phyloP scores from a whole-genome alignment of 1,284 basidiomycete genomes.

The Mycosarcoma maydis region DNA sequence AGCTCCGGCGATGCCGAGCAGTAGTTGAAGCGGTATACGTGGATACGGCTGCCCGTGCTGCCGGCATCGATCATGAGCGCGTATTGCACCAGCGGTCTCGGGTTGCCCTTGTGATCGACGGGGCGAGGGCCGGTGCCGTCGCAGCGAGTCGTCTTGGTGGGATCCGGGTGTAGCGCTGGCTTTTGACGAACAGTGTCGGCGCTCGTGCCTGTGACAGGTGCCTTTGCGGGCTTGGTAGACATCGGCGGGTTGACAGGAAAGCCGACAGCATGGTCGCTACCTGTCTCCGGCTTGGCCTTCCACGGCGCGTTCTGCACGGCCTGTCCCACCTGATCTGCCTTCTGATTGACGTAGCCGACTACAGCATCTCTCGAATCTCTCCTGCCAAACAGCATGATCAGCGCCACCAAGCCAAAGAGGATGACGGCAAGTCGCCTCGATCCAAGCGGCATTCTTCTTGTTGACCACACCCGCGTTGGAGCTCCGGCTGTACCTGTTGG shows the following conservation, averaged over 20 bases:
- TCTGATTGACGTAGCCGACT: slow-evolving; percentile 48
- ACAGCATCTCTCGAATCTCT: slow-evolving; percentile 42
- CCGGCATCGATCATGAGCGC: slow-evolving; percentile 98
- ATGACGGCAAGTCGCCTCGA: slow-evolving; percentile 35
- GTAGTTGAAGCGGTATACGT: slow-evolving; percentile 81
- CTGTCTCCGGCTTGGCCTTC: slow-evolving; percentile 18
- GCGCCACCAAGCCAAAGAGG: slow-evolving; percentile 31
- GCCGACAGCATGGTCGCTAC: slow-evolving; percentile 19
- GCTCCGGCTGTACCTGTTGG: slow-evolving; percentile 15
- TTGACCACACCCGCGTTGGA: slow-evolving; percentile 15
- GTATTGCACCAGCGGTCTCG: slow-evolving; percentile 74
- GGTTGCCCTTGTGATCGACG: slow-evolving; percentile 46
- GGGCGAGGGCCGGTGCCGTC: slow-evolving; percentile 28
- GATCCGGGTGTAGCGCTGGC: slow-evolving; percentile 58
- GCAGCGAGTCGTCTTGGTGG: slow-evolving; percentile 60
- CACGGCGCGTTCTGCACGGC: slow-evolving; percentile 31
- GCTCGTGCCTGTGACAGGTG: slow-evolving; percentile 26
- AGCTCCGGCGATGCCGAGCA: slow-evolving; percentile 72
- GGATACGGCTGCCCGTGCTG: slow-evolving; percentile 94
- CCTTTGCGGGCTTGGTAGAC: slow-evolving; percentile 12
- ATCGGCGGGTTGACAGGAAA: slow-evolving; percentile 11
- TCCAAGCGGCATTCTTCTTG: slow-evolving; percentile 45
- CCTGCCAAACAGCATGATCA: slow-evolving; percentile 43
- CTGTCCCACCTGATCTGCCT: slow-evolving; percentile 36
- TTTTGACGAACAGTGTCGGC: slow-evolving; percentile 32